A percentile compares a stretch with the other conserved stretches of the same genome.
These are phyloP conservation scores for Epichloe typhina DNA, from an alignment of 2,329 filamentous ascomycete species.

Conservation along the genomic window DNA sequence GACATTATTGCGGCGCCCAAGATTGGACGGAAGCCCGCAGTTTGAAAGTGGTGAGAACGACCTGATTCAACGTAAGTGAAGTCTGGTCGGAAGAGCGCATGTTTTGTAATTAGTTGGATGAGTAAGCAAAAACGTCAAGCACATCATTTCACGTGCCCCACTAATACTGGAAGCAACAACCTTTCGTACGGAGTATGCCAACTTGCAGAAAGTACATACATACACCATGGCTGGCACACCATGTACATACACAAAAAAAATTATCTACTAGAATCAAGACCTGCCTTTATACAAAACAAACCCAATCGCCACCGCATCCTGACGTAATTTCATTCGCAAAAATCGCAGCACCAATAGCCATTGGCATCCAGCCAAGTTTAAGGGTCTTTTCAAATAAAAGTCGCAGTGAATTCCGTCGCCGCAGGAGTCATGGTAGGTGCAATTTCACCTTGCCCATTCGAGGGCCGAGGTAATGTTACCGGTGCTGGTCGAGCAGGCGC, in stretches of 20 bases:
- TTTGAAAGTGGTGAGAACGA: not conserved
- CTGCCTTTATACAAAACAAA: not conserved
- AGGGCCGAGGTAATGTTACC: constrained; percentile 16
- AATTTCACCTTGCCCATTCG: not conserved
- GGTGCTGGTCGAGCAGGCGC: constrained; percentile 20
- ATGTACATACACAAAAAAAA: not conserved
- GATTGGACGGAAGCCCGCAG: not conserved
- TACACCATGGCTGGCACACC: not conserved
- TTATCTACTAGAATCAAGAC: not conserved
- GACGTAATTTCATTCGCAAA: too few relatives aligned
- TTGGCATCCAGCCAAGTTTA: too few relatives aligned
- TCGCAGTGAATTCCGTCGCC: not conserved
- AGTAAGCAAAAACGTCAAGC: constrained; percentile 7
- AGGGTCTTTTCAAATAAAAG: not conserved
- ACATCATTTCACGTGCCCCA: constrained; percentile 15
- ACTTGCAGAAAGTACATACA: too few relatives aligned
- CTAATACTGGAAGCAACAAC: too few relatives aligned
- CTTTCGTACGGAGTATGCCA: too few relatives aligned
- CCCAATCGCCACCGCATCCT: not conserved
- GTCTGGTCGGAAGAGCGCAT: not conserved
- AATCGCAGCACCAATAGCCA: too few relatives aligned
- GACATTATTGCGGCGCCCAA: constrained; percentile 5
- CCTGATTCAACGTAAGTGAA: not conserved
- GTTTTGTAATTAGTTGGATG: not conserved
- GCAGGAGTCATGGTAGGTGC: not conserved